Percentiles rank a stretch among this genome's conserved stretches.
Conservation (phyloP, 192 early-diverging fungal species). For the Coemansia sp. region DNA sequence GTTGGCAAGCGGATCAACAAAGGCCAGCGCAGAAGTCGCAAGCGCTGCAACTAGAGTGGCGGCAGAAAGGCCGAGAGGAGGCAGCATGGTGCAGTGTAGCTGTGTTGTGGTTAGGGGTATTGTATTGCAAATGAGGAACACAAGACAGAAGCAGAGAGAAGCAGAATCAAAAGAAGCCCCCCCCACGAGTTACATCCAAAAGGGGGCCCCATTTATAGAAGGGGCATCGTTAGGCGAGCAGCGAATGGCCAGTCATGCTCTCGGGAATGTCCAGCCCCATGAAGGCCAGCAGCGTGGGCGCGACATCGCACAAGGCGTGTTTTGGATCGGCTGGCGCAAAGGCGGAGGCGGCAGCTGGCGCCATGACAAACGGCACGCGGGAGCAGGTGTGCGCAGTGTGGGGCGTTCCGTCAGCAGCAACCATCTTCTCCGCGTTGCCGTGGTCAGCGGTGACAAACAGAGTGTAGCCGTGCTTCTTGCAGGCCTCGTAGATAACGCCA, state of each 20-base stretch:
- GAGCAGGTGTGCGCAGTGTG: slow-evolving; percentile 96
- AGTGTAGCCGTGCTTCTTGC: slow-evolving; percentile 82
- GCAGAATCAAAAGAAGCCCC: background rate
- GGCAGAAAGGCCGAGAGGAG: background rate
- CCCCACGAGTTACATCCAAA: background rate
- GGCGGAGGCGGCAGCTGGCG: slow-evolving; percentile 43
- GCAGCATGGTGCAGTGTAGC: background rate
- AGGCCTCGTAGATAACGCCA: slow-evolving; percentile 90
- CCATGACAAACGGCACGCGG: slow-evolving; percentile 92
- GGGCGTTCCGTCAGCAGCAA: slow-evolving; percentile 81
- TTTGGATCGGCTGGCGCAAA: slow-evolving; percentile 57
- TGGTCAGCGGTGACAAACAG: slow-evolving; percentile 98
- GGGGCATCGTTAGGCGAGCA: slow-evolving; percentile 47
- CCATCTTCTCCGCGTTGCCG: slow-evolving; percentile 99
- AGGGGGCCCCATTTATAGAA: background rate
- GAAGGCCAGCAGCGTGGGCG: slow-evolving; percentile 88
- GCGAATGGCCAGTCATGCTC: slow-evolving; percentile 88
- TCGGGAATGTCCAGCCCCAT: slow-evolving; percentile 93
- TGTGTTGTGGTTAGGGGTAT: background rate
- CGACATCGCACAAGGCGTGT: slow-evolving; percentile 92
- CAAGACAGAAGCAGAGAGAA: background rate
- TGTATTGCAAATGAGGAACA: background rate
- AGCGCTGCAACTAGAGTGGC: background rate
- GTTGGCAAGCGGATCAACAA: slow-evolving; percentile 6
- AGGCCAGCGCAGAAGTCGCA: background rate